Evolutionary conservation across 139 green algal genomes (phyloP).

Genomic region (Tetradesmus lagerheimii): DNA sequence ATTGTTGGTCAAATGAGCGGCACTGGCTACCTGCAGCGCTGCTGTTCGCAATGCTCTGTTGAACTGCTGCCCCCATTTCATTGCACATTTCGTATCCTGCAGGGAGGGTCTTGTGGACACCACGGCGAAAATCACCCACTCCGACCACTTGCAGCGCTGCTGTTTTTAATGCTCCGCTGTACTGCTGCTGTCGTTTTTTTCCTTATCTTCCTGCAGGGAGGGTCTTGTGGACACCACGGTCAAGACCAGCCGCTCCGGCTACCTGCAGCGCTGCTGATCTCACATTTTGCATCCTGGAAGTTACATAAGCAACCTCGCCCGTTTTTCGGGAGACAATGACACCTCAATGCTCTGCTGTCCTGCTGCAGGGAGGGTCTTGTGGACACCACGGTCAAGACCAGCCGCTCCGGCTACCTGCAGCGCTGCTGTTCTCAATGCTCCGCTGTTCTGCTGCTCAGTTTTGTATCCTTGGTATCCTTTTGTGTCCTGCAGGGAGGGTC

Average conservation of each 20-base stretch:
- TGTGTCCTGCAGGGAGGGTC: slow-evolving; percentile 83
- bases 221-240: slow-evolving; percentile 97
- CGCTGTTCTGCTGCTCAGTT: no score
- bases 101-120: slow-evolving; percentile 97
- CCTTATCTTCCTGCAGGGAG: slow-evolving; percentile 77
- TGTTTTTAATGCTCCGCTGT: no score
- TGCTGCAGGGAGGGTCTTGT: slow-evolving; percentile 91
- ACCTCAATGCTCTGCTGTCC: background rate
- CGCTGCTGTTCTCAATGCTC: no score
- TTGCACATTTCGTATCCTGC: slow-evolving; percentile 61
- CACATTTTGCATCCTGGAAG: no score
- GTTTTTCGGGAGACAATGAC: no score
- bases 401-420: slow-evolving; percentile 87
- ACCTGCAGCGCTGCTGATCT: slow-evolving; percentile 61
- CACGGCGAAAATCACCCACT: slow-evolving; percentile 96
- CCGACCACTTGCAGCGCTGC: slow-evolving; percentile 85
- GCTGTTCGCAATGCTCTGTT: no score
- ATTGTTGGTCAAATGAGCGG: slow-evolving; percentile 96
- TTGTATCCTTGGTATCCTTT: no score
- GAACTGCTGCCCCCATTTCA: background rate
- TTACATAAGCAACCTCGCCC: no score
- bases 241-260: slow-evolving; percentile 95
- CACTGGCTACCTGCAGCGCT: slow-evolving; percentile 86
- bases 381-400: slow-evolving; percentile 98
- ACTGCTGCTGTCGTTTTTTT: background rate